Evolutionary conservation across 1,139 yeast species (phyloP), one percentile per base, ranked within the genome.

Genomic region (Meyerozyma carpophila): DNA sequence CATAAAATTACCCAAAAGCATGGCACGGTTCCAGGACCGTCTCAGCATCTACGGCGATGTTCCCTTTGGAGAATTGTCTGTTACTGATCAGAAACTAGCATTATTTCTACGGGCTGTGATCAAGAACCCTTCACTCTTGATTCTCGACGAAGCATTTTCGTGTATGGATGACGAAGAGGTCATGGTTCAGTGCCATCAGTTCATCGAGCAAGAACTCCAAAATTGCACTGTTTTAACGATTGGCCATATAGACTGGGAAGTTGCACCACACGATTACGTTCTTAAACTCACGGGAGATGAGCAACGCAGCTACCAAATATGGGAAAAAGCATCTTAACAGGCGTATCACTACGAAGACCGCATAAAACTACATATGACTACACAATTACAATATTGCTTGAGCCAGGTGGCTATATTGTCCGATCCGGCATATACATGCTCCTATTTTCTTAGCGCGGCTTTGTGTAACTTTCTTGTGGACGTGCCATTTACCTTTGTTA

Each of bases 101-200:
- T 66, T 93, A 29, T 82, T 93, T 52, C 64, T 90, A 32, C 69
- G 98, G 45, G 85, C 96, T 1, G 57, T 90, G 13, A 73, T 87
- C 42, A 88, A 86, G 60, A 69, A 78, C 48, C 98, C 98, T 0
- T 77, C 78, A 41, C 65, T 93, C 3, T 67, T 93, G 41, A 84
- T 93, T 43, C 68, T 93, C 3, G 98, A 93, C 59, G 98, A 93
- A 65, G 96, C 98, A 0, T 82, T 93, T 50, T 86, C 96, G 13
- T 94, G 93, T 27, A 88, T 91, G 94, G 89, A 85, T 41, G 84
- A 81, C 46, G 76, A 59, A 31, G 49, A 66, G 27, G 71, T 82
- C 36, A 75, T 90, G 61, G 68, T 70, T 21, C 70, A 70, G 47
- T 90, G 96, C 50, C 90, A 87, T 55, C 67, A 70, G 13, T 58